phyloP scores from a whole-genome alignment of 768 basidiomycete genomes.

The Phylloporus scabripes region DNA sequence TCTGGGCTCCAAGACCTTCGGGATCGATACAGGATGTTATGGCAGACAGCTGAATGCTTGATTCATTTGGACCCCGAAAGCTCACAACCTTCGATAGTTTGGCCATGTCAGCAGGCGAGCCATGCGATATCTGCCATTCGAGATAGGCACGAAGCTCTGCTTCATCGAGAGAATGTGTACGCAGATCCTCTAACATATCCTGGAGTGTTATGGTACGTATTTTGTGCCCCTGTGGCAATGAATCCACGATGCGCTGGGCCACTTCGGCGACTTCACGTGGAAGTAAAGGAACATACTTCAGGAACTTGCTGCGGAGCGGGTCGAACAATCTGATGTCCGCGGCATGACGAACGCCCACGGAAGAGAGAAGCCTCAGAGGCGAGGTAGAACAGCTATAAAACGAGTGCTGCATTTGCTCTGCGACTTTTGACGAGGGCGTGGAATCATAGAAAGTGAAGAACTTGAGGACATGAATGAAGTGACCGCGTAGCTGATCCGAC shows the following conservation, averaged over 20 bases:
- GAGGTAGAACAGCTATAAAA: conserved; percentile 65
- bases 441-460: conserved; percentile 9
- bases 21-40: conserved; percentile 68
- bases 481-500: background rate
- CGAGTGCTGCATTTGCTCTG: conserved; percentile 58
- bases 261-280: conserved; percentile 33
- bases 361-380: conserved; percentile 70
- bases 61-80: conserved; percentile 30
- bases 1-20: conserved; percentile 43
- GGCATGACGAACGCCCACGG: conserved; percentile 60
- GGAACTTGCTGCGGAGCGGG: conserved; percentile 56
- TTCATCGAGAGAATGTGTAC: background rate
- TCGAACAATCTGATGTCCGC: conserved; percentile 68
- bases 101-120: background rate
- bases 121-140: conserved; percentile 1
- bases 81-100: background rate
- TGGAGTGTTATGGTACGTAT: background rate
- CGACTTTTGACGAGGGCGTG: conserved; percentile 76
- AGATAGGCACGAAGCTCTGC: conserved; percentile 7
- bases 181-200: conserved; percentile 2
- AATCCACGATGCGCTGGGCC: conserved; percentile 33
- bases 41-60: conserved; percentile 55
- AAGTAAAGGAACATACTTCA: conserved; percentile 66
- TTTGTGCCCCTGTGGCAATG: background rate
- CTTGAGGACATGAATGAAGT: conserved; percentile 5